A percentile compares a stretch with the other conserved stretches of the same genome.
Evolutionary conservation across 805 yeast species (phyloP).

Genomic region (Lipomyces starkeyi): DNA sequence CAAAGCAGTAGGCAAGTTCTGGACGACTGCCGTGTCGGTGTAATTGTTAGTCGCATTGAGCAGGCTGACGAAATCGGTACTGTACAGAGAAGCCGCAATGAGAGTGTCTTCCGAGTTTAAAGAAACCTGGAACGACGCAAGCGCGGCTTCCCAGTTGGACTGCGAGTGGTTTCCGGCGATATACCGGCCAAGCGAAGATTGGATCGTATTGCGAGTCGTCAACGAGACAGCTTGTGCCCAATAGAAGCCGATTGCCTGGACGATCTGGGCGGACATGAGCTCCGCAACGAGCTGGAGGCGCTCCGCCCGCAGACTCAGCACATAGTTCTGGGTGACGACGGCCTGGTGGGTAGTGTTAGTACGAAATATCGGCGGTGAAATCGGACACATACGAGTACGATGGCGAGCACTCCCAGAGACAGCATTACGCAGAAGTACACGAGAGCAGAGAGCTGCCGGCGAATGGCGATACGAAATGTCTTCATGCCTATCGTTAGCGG

Average conservation of each 20-base stretch:
- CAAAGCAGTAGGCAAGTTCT: constrained; percentile 42
- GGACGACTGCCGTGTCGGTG: constrained; percentile 42
- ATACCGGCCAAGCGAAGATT: constrained; percentile 63
- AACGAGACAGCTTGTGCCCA: constrained; percentile 75
- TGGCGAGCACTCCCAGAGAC: constrained; percentile 69
- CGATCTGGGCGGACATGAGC: constrained; percentile 77
- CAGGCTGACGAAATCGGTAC: constrained; percentile 59
- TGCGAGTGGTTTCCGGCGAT: constrained; percentile 74
- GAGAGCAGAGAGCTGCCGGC: constrained; percentile 71
- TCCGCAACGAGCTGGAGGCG: constrained; percentile 79
- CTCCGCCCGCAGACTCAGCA: constrained; percentile 67
- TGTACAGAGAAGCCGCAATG: constrained; percentile 70
- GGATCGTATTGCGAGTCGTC: constrained; percentile 64
- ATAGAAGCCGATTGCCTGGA: constrained; percentile 65
- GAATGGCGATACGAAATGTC: constrained; percentile 56
- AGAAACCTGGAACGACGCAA: constrained; percentile 61
- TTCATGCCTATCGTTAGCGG: constrained; percentile 2
- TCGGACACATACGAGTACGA: constrained; percentile 58
- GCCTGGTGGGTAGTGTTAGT: constrained; percentile 61
- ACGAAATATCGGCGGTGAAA: neutral
- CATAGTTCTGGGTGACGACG: constrained; percentile 50
- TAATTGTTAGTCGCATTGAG: constrained; percentile 52
- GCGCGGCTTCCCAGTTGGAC: constrained; percentile 55
- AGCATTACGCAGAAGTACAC: constrained; percentile 69
- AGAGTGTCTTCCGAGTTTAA: constrained; percentile 67